Percentiles rank a stretch among this genome's conserved stretches.
Evolutionary conservation across 208 protist genomes (phyloP).

Genomic region (Acanthamoeba triangularis): DNA sequence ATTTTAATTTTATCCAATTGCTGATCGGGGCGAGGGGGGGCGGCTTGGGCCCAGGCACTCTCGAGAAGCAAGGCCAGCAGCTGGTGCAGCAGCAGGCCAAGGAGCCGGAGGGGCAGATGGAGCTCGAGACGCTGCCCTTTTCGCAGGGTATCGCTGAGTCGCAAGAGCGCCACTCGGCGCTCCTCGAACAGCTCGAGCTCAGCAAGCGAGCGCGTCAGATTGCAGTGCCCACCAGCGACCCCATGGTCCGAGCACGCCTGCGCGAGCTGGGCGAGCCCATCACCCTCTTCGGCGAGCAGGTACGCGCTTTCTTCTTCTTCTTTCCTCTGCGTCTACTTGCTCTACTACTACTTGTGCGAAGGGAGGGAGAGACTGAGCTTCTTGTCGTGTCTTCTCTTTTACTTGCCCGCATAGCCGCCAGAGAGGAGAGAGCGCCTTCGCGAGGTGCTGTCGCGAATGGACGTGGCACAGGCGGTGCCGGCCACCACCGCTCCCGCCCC

Average conservation of each 20-base stretch:
- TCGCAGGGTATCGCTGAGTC: not conserved
- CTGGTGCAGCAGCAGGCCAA: constrained; percentile 36
- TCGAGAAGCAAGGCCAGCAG: constrained; percentile 44
- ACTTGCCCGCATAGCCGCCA: constrained; percentile 48
- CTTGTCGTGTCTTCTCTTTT: not conserved
- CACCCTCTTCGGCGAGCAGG: constrained; percentile 88
- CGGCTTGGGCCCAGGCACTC: not conserved
- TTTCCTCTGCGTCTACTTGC: not conserved
- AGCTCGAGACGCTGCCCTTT: constrained; percentile 48
- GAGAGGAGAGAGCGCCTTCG: constrained; percentile 84
- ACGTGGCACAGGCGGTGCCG: constrained; percentile 50
- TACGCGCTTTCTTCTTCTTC: not conserved
- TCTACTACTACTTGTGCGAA: not conserved
- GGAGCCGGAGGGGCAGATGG: not conserved
- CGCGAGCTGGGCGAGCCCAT: constrained; percentile 88
- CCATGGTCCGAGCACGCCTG: constrained; percentile 83
- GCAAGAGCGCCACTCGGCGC: constrained; percentile 10
- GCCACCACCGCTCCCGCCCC: constrained; percentile 1
- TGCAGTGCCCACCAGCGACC: constrained; percentile 88
- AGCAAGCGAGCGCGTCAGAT: constrained; percentile 83
- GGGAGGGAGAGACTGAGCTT: not conserved
- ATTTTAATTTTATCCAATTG: not conserved
- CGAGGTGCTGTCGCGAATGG: constrained; percentile 69
- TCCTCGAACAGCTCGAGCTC: constrained; percentile 56
- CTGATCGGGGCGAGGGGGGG: not conserved